Conservation (phyloP, 768 basidiomycete species). For the Leucosporidium yakuticum region DNA sequence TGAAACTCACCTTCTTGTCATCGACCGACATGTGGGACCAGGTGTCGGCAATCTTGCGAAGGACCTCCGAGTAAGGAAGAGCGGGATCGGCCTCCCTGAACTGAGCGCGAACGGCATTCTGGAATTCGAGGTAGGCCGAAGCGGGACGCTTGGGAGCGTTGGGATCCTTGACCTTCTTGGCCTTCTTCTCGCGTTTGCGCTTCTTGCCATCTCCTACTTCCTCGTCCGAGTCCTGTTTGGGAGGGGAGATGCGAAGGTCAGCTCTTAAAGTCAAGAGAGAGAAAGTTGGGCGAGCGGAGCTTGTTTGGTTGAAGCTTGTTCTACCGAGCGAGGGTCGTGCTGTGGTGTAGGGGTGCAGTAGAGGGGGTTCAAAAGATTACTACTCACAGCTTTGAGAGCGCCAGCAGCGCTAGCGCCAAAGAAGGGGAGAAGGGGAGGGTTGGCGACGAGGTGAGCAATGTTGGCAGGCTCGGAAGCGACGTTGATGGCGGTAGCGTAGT, state of each 20-base stretch:
- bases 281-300: neutral
- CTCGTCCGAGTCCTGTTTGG: neutral
- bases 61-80: conserved; percentile 64
- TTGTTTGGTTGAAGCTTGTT: neutral
- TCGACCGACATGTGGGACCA: conserved; percentile 66
- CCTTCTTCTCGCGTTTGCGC: conserved; percentile 47
- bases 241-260: neutral
- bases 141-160: conserved; percentile 91
- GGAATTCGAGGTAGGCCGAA: conserved; percentile 88
- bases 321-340: neutral
- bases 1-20: conserved; percentile 63
- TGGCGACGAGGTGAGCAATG: neutral
- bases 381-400: neutral
- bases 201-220: neutral
- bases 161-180: conserved; percentile 73
- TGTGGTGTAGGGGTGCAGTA: neutral
- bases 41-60: conserved; percentile 62
- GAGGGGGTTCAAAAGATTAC: neutral
- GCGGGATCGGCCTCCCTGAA: conserved; percentile 62
- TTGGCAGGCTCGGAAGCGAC: neutral
- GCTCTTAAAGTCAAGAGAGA: neutral
- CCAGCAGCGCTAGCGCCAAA: neutral
- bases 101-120: conserved; percentile 76
- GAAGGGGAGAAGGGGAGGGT: neutral
- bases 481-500: neutral